These are phyloP conservation scores for Rhododendron ferrugineum DNA, from an alignment of 148 eudicot genomes.

Conservation along the genomic window DNA sequence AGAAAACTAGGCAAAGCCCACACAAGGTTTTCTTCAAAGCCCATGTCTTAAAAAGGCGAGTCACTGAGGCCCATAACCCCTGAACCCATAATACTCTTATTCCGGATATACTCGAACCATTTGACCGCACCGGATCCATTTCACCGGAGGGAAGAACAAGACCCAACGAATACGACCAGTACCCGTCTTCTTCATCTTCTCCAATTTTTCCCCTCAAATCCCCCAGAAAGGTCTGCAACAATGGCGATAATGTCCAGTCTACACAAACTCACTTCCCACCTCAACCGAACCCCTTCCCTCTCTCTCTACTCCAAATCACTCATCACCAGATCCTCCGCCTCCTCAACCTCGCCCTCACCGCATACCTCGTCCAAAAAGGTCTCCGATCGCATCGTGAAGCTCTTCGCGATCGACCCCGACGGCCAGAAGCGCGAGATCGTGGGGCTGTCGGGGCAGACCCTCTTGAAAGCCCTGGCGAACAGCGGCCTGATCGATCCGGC, in stretches of 20 bases:
- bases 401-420: constrained; percentile 25
- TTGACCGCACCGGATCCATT: not conserved
- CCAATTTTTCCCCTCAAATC: not conserved
- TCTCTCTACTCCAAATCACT: constrained; percentile 38
- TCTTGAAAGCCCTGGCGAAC: constrained; percentile 62
- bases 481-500: constrained; percentile 80
- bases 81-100: not conserved
- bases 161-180: not conserved
- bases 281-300: constrained; percentile 39
- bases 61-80: not conserved
- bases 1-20: not conserved
- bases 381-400: constrained; percentile 81
- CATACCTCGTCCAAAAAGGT: constrained; percentile 51
- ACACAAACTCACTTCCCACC: constrained; percentile 38
- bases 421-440: constrained; percentile 47
- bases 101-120: not conserved
- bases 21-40: not conserved
- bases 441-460: constrained; percentile 84
- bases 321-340: constrained; percentile 37
- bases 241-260: constrained; percentile 57
- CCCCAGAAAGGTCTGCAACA: constrained; percentile 10
- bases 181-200: not conserved
- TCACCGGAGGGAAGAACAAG: not conserved
- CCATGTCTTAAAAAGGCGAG: not conserved
- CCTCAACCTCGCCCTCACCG: constrained; percentile 21